These are phyloP conservation scores for Penicillium robsamsonii DNA, from an alignment of 495 filamentous ascomycete genomes.

Conservation along the genomic window DNA sequence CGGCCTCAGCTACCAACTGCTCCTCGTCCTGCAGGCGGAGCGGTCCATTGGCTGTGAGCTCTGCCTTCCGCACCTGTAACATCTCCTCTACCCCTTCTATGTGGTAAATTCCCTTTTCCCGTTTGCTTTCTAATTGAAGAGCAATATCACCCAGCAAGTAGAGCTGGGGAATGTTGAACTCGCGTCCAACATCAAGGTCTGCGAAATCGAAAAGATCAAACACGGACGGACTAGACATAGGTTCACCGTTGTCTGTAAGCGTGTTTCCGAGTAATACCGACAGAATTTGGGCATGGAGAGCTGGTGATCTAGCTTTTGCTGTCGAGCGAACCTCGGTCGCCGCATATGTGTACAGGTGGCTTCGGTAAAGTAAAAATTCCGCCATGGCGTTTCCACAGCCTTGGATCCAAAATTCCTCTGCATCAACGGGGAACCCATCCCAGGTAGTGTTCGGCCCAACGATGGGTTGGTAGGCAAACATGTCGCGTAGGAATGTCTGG, in stretches of 20 bases:
- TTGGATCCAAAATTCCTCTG: slow-evolving; percentile 62
- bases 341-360: slow-evolving; percentile 76
- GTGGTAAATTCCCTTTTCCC: slow-evolving; percentile 56
- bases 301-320: slow-evolving; percentile 63
- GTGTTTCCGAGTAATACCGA: slow-evolving; percentile 77
- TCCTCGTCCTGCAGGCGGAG: slow-evolving; percentile 58
- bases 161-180: slow-evolving; percentile 47
- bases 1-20: slow-evolving; percentile 56
- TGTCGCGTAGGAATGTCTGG: slow-evolving; percentile 68
- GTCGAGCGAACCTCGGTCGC: slow-evolving; percentile 80
- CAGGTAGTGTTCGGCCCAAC: slow-evolving; percentile 64
- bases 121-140: slow-evolving; percentile 56
- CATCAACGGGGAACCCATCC: slow-evolving; percentile 56
- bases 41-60: slow-evolving; percentile 49
- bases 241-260: slow-evolving; percentile 56
- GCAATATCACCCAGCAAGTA: slow-evolving; percentile 60
- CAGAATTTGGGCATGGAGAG: slow-evolving; percentile 73
- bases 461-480: slow-evolving; percentile 62
- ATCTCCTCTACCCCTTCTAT: slow-evolving; percentile 62
- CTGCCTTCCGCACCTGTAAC: slow-evolving; percentile 48
- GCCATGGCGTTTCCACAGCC: slow-evolving; percentile 62
- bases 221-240: slow-evolving; percentile 64
- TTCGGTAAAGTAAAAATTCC: slow-evolving; percentile 71
- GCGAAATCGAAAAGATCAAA: slow-evolving; percentile 95
- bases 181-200: slow-evolving; percentile 60